A percentile compares a stretch with the other conserved stretches of the same genome.
phyloP scores from a whole-genome alignment of 352 stramenopile genomes.

The Phytophthora ramorum region DNA sequence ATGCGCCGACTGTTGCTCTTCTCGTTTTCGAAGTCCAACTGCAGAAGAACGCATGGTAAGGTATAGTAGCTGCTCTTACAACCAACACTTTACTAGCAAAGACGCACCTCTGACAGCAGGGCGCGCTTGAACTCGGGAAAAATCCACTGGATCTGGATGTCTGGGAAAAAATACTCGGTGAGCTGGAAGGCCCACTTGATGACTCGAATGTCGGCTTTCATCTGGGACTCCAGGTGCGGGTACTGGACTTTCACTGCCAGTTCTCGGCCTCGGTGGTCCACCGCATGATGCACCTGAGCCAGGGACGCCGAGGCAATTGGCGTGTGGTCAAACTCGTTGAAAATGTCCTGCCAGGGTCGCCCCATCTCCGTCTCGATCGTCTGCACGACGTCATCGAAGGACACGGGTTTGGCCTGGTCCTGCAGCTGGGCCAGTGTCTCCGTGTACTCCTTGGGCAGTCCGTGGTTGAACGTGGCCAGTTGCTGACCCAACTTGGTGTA shows the following conservation, averaged over 20 bases:
- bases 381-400: slow-evolving; percentile 52
- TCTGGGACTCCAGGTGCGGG: slow-evolving; percentile 80
- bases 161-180: slow-evolving; percentile 88
- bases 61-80: background rate
- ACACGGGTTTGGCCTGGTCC: slow-evolving; percentile 88
- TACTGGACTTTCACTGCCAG: slow-evolving; percentile 98
- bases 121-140: slow-evolving; percentile 94
- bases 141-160: slow-evolving; percentile 95
- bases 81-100: background rate
- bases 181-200: slow-evolving; percentile 66
- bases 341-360: slow-evolving; percentile 85
- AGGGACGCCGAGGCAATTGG: slow-evolving; percentile 97
- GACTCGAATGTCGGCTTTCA: slow-evolving; percentile 75
- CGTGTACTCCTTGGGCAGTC: slow-evolving; percentile 95
- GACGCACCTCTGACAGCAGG: slow-evolving; percentile 68
- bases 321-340: slow-evolving; percentile 88
- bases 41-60: slow-evolving; percentile 7
- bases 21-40: slow-evolving; percentile 89
- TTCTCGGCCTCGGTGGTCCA: slow-evolving; percentile 86
- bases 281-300: slow-evolving; percentile 95
- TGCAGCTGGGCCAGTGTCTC: slow-evolving; percentile 91
- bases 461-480: slow-evolving; percentile 96
- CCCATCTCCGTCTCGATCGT: slow-evolving; percentile 72
- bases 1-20: slow-evolving; percentile 84
- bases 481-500: slow-evolving; percentile 99